A percentile compares a stretch with the other conserved stretches of the same genome.
Conservation (phyloP, 2,329 filamentous ascomycete genomes). For the Hymenoscyphus infarciens region DNA sequence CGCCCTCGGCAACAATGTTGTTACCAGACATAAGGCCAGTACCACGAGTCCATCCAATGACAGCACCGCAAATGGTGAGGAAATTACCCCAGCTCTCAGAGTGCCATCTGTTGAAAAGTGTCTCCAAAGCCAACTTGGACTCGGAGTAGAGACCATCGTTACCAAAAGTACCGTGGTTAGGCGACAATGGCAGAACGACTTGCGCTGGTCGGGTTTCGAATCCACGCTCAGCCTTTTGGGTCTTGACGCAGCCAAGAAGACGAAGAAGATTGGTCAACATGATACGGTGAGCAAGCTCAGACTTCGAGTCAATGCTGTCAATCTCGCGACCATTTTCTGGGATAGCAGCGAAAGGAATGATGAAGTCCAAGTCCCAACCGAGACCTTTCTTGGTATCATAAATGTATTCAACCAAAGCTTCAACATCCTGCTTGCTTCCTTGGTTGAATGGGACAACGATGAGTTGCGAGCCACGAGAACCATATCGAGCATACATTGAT, state of each 20-base stretch:
- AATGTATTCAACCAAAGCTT: slow-evolving; percentile 91
- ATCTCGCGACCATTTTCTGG: slow-evolving; percentile 98
- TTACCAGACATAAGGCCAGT: slow-evolving; percentile 98
- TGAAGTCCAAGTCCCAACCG: slow-evolving; percentile 95
- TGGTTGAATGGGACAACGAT: slow-evolving; percentile 99
- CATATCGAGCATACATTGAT: slow-evolving; percentile 93
- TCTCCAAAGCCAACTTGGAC: slow-evolving; percentile 95
- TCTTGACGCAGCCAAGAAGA: slow-evolving; percentile 85
- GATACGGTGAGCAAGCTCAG: slow-evolving; percentile 95
- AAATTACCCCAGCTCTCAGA: slow-evolving; percentile 97
- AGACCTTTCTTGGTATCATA: slow-evolving; percentile 95
- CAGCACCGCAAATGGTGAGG: slow-evolving; percentile 95
- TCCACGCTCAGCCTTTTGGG: slow-evolving; percentile 79
- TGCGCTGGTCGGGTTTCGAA: slow-evolving; percentile 96
- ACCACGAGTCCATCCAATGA: slow-evolving; percentile 98
- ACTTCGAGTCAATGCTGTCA: slow-evolving; percentile 93
- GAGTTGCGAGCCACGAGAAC: slow-evolving; percentile 89
- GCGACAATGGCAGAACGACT: slow-evolving; percentile 91
- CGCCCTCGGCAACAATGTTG: slow-evolving; percentile 94
- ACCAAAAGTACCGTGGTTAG: slow-evolving; percentile 97
- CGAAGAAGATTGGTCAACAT: slow-evolving; percentile 97
- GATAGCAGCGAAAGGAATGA: slow-evolving; percentile 95
- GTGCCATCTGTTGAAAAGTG: slow-evolving; percentile 97
- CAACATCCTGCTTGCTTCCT: slow-evolving; percentile 95
- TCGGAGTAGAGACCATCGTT: slow-evolving; percentile 98